These are phyloP conservation scores for Cotoneaster glaucophyllus DNA, from an alignment of 306 rosid species.

Conservation along the genomic window DNA sequence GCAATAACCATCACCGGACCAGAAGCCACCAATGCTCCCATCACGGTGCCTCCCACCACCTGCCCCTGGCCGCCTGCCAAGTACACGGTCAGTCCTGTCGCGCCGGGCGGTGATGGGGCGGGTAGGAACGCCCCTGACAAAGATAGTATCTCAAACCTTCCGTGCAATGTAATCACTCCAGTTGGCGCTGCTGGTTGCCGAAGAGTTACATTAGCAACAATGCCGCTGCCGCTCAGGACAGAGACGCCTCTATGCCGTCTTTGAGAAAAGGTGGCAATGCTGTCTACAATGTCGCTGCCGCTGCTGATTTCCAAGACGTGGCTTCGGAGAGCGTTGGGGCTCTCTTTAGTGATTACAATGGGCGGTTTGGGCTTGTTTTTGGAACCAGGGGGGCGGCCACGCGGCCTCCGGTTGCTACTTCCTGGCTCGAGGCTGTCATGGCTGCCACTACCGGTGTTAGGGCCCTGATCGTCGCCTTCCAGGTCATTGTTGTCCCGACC, in stretches of 20 bases:
- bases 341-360: slow-evolving; percentile 51
- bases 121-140: slow-evolving; percentile 76
- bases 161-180: slow-evolving; percentile 48
- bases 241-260: slow-evolving; percentile 82
- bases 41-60: slow-evolving; percentile 68
- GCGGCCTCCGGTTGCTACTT: slow-evolving; percentile 47
- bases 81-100: slow-evolving; percentile 56
- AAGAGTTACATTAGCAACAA: slow-evolving; percentile 58
- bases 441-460: slow-evolving; percentile 20
- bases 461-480: slow-evolving; percentile 17
- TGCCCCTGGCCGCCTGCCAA: slow-evolving; percentile 71
- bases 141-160: slow-evolving; percentile 70
- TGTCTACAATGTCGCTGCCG: slow-evolving; percentile 56
- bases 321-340: slow-evolving; percentile 74
- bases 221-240: slow-evolving; percentile 66
- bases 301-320: slow-evolving; percentile 62
- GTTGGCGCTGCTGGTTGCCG: slow-evolving; percentile 57
- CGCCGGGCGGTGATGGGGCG: slow-evolving; percentile 67
- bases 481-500: slow-evolving; percentile 36
- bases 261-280: slow-evolving; percentile 56
- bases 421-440: slow-evolving; percentile 41
- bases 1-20: slow-evolving; percentile 76
- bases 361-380: slow-evolving; percentile 80
- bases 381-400: slow-evolving; percentile 86
- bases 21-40: slow-evolving; percentile 55